These are phyloP conservation scores for Backusella macrospora DNA, from an alignment of 192 early-diverging fungal species.

Conservation along the genomic window DNA sequence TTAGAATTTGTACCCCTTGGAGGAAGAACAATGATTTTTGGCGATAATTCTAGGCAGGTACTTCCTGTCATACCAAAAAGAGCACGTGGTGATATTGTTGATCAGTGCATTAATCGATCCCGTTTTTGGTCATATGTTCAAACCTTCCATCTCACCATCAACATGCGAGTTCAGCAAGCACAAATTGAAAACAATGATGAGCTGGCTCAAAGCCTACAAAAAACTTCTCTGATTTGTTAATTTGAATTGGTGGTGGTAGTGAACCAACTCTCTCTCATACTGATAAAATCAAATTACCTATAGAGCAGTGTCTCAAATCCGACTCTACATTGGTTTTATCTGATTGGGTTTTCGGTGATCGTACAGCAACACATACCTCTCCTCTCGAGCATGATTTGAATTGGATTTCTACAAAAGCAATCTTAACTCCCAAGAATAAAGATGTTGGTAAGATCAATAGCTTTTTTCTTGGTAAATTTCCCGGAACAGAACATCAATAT, in stretches of 20 bases:
- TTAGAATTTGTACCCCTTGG: conserved; percentile 28
- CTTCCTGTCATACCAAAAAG: conserved; percentile 30
- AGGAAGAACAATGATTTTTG: conserved; percentile 30
- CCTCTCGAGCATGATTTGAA: too few relatives aligned
- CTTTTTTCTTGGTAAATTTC: background rate
- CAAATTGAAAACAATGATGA: too few relatives aligned
- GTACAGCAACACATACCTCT: too few relatives aligned
- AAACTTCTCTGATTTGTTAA: too few relatives aligned
- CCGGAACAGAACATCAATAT: background rate
- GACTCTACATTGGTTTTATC: background rate
- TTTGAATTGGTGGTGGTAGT: background rate
- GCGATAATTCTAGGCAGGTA: conserved; percentile 36
- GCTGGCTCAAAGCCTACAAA: too few relatives aligned
- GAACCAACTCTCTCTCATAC: background rate
- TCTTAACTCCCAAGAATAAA: background rate
- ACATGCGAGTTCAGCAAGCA: background rate
- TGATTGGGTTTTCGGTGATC: too few relatives aligned
- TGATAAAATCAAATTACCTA: background rate
- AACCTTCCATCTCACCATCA: background rate
- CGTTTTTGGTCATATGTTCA: background rate
- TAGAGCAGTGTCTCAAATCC: background rate
- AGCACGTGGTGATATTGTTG: conserved; percentile 22
- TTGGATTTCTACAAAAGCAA: background rate
- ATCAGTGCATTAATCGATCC: conserved; percentile 18
- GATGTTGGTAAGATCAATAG: background rate